A percentile compares a stretch with the other conserved stretches of the same genome.
These are phyloP conservation scores for Cladophialophora bantiana DNA, from an alignment of 2,329 filamentous ascomycete genomes.

Conservation along the genomic window DNA sequence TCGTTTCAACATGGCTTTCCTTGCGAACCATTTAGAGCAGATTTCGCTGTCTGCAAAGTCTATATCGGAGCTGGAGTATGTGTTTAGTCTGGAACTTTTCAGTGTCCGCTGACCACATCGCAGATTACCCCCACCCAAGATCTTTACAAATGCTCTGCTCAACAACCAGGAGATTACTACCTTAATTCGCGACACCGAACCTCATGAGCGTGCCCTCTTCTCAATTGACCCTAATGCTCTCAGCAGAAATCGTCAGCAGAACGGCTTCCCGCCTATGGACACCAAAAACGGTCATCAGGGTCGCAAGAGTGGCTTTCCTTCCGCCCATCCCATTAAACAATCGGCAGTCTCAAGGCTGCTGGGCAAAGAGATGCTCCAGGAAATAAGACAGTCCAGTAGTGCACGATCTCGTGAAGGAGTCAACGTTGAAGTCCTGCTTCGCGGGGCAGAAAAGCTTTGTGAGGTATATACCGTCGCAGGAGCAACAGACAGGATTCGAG, in stretches of 20 bases:
- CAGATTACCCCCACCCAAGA: conserved; percentile 88
- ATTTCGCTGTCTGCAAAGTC: conserved; percentile 77
- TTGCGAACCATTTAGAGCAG: conserved; percentile 76
- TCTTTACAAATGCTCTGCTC: conserved; percentile 93
- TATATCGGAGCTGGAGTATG: conserved; percentile 76
- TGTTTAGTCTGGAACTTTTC: conserved; percentile 33
- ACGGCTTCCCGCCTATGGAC: conserved; percentile 5
- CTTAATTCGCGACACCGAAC: conserved; percentile 91
- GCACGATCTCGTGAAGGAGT: conserved; percentile 69
- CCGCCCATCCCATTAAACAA: conserved; percentile 69
- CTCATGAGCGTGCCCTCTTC: conserved; percentile 93
- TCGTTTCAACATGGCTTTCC: conserved; percentile 66
- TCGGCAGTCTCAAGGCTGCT: conserved; percentile 87
- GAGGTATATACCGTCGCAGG: conserved; percentile 85
- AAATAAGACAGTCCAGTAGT: conserved; percentile 69
- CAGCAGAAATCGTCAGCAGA: conserved; percentile 45
- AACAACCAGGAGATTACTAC: conserved; percentile 90
- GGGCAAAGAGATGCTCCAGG: conserved; percentile 83
- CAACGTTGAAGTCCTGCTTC: conserved; percentile 83
- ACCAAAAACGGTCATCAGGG: conserved; percentile 16
- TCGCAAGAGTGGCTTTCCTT: conserved; percentile 50
- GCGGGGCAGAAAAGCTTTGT: conserved; percentile 88
- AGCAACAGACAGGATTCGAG: conserved; percentile 75
- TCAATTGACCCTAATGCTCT: conserved; percentile 77
- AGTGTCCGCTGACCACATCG: conserved; percentile 25